Percentiles rank a stretch among this genome's conserved stretches.
These are phyloP conservation scores for Macrophomina tecta DNA, from an alignment of 2,329 filamentous ascomycete species.

Conservation along the genomic window DNA sequence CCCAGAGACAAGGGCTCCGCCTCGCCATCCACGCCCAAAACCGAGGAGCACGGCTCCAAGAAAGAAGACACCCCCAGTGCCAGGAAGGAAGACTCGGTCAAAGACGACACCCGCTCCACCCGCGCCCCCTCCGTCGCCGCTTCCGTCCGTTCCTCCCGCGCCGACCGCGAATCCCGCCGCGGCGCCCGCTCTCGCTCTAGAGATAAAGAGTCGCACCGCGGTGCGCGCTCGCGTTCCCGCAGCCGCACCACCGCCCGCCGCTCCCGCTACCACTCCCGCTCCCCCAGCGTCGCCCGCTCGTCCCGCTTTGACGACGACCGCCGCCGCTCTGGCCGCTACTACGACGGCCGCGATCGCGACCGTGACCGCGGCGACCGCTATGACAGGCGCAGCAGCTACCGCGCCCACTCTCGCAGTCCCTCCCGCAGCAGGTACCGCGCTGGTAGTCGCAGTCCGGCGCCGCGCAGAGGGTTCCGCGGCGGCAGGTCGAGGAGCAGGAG, in stretches of 20 bases:
- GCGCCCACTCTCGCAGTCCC: conserved; percentile 7
- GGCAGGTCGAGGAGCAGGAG: conserved; percentile 36
- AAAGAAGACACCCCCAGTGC: neutral
- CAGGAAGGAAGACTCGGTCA: conserved; percentile 6
- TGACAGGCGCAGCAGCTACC: conserved; percentile 11
- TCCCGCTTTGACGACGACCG: conserved; percentile 37
- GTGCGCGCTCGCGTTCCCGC: conserved; percentile 40
- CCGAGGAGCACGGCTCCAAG: neutral
- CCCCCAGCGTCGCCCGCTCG: conserved; percentile 32
- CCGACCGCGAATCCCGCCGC: conserved; percentile 34
- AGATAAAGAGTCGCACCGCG: conserved; percentile 27
- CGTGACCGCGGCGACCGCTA: conserved; percentile 30
- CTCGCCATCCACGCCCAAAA: conserved; percentile 8
- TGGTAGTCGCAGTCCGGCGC: conserved; percentile 36
- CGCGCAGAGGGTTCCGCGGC: conserved; percentile 30
- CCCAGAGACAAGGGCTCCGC: conserved; percentile 17
- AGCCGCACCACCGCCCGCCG: conserved; percentile 31
- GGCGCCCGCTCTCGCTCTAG: conserved; percentile 27
- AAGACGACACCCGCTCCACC: conserved; percentile 16
- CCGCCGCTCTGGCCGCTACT: conserved; percentile 32
- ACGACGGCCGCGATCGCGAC: conserved; percentile 32
- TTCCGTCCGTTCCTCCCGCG: conserved; percentile 17
- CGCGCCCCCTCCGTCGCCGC: conserved; percentile 22
- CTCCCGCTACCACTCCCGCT: conserved; percentile 32
- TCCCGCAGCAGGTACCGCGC: neutral